Evolutionary conservation across 106 monocot species (phyloP), one percentile per base, ranked within the genome.

Genomic region (Chionographis japonica): DNA sequence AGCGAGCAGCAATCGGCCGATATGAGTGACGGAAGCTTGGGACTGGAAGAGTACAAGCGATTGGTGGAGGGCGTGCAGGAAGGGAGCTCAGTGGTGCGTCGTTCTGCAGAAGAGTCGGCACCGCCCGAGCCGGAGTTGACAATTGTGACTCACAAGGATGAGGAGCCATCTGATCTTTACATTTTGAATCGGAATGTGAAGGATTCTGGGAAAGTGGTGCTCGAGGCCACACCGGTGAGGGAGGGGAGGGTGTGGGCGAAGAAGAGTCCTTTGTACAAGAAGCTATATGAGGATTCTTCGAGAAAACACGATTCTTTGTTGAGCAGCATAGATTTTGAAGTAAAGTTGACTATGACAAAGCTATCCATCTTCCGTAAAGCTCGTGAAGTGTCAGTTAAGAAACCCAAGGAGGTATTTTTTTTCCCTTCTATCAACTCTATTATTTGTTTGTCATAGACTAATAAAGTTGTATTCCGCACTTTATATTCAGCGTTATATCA

Each of bases 221-320:
- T 78, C 39, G 79, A 75, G 9, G 46, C 60, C 13, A 59, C 65
- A n/a, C 70, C 64, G 17, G 19, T 36, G 38, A 68, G 80, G 14
- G 71, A 77, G 51, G 71, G 40, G 40, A 69, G 66, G 46, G 54
- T 68, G 11, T 61, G 46, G 54, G 69, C 18, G 15, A 81, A 52
- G 37, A 81, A 18, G 58, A 68, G 56, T 10, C 91, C 91, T 40
- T 8, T 78, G 65, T 95, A 95, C 58, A 91, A 89, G 73, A 82
- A 80, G 15, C 78, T 95, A 75, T 82, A 86, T 57, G 72, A 82
- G 66, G 69, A 70, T 38, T 62, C 82, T 4, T n/a, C 60, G 2
- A 83, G 69, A 65, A 79, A 69, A 38, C 60, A 75, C 58, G 84
- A 84, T 72, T 49, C 53, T 1, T 85, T 14, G 58, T 49, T 92